Evolutionary conservation across 1,284 basidiomycete genomes (phyloP).

Genomic region (Trametes pubescens): DNA sequence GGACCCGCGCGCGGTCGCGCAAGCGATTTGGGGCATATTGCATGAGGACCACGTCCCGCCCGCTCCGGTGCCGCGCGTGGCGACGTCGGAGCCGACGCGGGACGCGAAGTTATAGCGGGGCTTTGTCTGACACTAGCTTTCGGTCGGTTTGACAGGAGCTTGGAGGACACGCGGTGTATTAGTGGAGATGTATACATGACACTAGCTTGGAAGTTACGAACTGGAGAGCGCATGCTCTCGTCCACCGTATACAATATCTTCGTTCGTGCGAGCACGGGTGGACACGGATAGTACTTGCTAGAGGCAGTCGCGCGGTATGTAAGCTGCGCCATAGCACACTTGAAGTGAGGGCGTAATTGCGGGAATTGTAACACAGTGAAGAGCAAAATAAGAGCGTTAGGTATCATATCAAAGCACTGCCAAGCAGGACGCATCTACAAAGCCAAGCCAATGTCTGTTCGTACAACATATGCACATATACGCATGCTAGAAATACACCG

Average conservation of each 20-base stretch:
- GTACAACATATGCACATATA: background rate
- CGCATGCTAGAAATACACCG: background rate
- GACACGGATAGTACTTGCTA: too few relatives aligned
- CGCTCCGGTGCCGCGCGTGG: too few relatives aligned
- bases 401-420: background rate
- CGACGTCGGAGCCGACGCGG: background rate
- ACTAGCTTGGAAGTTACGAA: too few relatives aligned
- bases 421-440: background rate
- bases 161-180: too few relatives aligned
- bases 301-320: too few relatives aligned
- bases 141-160: too few relatives aligned
- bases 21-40: conserved; percentile 20
- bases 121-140: background rate
- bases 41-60: conserved; percentile 7
- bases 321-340: too few relatives aligned
- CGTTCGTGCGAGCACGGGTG: too few relatives aligned
- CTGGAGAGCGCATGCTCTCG: too few relatives aligned
- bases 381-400: background rate
- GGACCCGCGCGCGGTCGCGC: conserved; percentile 15
- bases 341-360: background rate
- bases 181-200: too few relatives aligned
- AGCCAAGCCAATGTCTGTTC: background rate
- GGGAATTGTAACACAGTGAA: too few relatives aligned
- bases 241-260: too few relatives aligned
- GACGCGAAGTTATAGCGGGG: background rate